Evolutionary conservation across 371 early-diverging fungal genomes (phyloP), one percentile per base, ranked within the genome.

Genomic region (Rhizopus delemar): DNA sequence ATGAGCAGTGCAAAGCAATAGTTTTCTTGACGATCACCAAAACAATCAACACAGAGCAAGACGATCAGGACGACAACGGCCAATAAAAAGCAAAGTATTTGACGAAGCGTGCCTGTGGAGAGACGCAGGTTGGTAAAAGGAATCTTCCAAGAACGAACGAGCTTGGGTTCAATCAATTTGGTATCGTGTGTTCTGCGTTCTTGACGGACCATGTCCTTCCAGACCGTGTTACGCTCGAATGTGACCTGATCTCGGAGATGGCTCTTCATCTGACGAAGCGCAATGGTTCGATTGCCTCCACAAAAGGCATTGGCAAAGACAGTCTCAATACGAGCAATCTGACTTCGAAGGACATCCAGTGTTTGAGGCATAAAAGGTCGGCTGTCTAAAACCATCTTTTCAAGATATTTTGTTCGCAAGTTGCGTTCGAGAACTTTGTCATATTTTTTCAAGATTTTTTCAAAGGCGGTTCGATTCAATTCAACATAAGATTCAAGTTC

Each of bases 371-470:
- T 75, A 67, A 88, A 92, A 2, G 90, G 86, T 3, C 77, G 71
- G 1, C 85, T 70, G 5, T 70, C 66, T 46, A 82, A 76, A 0
- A 92, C 88, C 57, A 83, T 84, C 51, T 77, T 75, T 35, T 75
- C 70, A 66, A 89, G 71, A 67, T 90, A 90, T 9, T 59, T 57
- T 41, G 82, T 69, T 49, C 71, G 63, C 9, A 76, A 41, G 33
- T 75, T 63, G 35, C 74, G 78, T 13, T 80, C 78, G 12, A 90
- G 81, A 5, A 91, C 90, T 75, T 97, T 98, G 79, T 98, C 98
- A 65, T 90, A 93, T 75, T 98, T 97, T 71, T 97, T 97, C n/a
- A 98, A 75, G 65, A 97, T 93, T 76, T 96, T 99, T 68, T 87
- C 80, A 72, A 99, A 97, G 4, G 97, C 97, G 1, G 91, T 95